phyloP scores from a whole-genome alignment of 176 grass and related monocot species.

The Puya raimondii region DNA sequence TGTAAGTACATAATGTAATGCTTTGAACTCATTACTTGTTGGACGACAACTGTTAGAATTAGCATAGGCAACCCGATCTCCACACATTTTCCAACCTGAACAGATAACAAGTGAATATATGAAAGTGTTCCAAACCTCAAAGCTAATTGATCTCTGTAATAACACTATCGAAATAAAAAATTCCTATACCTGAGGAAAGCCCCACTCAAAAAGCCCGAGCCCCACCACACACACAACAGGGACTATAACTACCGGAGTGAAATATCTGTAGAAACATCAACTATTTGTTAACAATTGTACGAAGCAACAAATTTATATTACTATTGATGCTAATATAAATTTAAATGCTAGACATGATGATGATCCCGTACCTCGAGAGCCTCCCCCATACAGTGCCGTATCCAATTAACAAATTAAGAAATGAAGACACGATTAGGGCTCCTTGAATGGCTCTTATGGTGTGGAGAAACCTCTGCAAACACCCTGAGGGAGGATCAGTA shows the following conservation, averaged over 20 bases:
- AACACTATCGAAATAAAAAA: slow-evolving; percentile 17
- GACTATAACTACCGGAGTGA: slow-evolving; percentile 77
- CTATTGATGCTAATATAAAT: neutral
- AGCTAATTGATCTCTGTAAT: slow-evolving; percentile 3
- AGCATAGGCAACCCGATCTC: slow-evolving; percentile 95
- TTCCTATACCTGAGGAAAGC: slow-evolving; percentile 78
- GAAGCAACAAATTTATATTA: neutral
- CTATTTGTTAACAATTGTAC: slow-evolving; percentile 7
- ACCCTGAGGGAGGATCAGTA: slow-evolving; percentile 19
- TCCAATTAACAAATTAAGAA: slow-evolving; percentile 84
- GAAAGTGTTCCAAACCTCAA: slow-evolving; percentile 6
- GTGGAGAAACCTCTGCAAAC: slow-evolving; percentile 78
- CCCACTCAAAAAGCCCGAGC: slow-evolving; percentile 79
- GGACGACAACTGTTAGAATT: slow-evolving; percentile 61
- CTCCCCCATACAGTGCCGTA: slow-evolving; percentile 58
- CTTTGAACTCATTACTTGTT: slow-evolving; percentile 49
- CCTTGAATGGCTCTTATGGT: slow-evolving; percentile 93
- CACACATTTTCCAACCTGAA: slow-evolving; percentile 96
- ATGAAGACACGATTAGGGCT: slow-evolving; percentile 79
- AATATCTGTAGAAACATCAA: slow-evolving; percentile 46
- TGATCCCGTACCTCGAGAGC: slow-evolving; percentile 42
- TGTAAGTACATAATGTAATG: neutral
- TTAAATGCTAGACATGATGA: neutral
- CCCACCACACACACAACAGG: slow-evolving; percentile 89
- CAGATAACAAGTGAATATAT: slow-evolving; percentile 22